Conservation (phyloP, 495 filamentous ascomycete genomes). For the Parachaetomium inaequale region DNA sequence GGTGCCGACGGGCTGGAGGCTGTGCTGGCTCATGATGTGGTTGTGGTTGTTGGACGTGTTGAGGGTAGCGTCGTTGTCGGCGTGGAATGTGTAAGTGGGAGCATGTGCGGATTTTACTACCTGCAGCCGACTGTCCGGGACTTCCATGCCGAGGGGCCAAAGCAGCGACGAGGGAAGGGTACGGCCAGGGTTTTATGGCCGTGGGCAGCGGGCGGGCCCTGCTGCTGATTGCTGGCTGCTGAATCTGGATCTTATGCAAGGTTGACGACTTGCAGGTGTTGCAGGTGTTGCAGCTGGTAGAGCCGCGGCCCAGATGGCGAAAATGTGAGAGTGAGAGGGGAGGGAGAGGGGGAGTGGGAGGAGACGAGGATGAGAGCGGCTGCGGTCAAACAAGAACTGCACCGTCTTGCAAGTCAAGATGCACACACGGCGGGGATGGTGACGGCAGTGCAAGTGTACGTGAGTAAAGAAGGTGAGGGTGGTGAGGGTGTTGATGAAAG, state of each 20-base stretch:
- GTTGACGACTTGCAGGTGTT: background rate
- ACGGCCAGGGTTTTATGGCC: background rate
- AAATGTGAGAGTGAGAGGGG: background rate
- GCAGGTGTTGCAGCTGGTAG: background rate
- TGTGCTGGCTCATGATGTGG: constrained; percentile 19
- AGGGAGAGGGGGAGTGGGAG: background rate
- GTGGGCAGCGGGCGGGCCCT: background rate
- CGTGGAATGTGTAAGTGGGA: constrained; percentile 7
- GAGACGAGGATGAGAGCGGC: background rate
- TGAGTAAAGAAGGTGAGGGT: background rate
- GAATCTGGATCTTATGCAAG: background rate
- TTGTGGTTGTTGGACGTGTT: background rate
- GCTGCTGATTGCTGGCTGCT: background rate
- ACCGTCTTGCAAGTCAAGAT: background rate
- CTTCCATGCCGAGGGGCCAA: constrained; percentile 31
- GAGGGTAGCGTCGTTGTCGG: background rate
- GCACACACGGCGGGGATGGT: background rate
- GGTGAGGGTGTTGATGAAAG: background rate
- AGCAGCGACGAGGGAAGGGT: constrained; percentile 9
- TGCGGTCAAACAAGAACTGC: background rate
- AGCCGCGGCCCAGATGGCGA: background rate
- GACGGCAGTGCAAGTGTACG: background rate
- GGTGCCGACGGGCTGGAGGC: constrained; percentile 10
- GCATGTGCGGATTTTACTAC: constrained; percentile 23
- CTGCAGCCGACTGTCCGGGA: constrained; percentile 23